Conservation (phyloP, 495 filamentous ascomycete species). For the Aspergillus baeticus region DNA sequence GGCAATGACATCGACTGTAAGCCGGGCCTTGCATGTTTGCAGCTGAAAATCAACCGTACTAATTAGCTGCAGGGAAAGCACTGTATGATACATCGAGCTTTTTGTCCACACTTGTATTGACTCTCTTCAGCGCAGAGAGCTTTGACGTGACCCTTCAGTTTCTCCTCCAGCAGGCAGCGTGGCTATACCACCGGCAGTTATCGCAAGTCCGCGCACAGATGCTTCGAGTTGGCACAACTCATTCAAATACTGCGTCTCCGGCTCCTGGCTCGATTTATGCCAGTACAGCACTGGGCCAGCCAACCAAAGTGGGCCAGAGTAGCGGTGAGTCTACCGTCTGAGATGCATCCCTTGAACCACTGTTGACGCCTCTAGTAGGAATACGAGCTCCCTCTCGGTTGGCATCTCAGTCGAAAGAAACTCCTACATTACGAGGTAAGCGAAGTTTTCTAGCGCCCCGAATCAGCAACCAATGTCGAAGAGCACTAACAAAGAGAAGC, state of each 20-base stretch:
- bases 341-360: too few species aligned
- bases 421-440: conserved; percentile 46
- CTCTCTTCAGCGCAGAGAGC: conserved; percentile 50
- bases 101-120: neutral
- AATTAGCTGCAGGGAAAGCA: conserved; percentile 65
- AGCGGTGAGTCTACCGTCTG: conserved; percentile 39
- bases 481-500: conserved; percentile 17
- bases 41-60: conserved; percentile 21
- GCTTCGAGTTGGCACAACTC: conserved; percentile 62
- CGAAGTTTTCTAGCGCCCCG: neutral
- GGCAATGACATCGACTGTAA: conserved; percentile 81
- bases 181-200: conserved; percentile 89
- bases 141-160: conserved; percentile 83
- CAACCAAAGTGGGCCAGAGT: conserved; percentile 58
- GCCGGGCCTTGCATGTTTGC: conserved; percentile 19
- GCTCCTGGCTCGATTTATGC: conserved; percentile 49
- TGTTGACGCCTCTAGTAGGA: conserved; percentile 32
- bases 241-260: conserved; percentile 45
- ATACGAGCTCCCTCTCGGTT: conserved; percentile 59
- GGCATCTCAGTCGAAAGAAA: conserved; percentile 61
- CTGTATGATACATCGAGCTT: conserved; percentile 55
- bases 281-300: conserved; percentile 49
- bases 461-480: neutral
- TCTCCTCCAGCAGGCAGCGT: conserved; percentile 89
- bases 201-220: conserved; percentile 89